phyloP scores from a whole-genome alignment of 306 rosid genomes.

The Glycine tomentella region DNA sequence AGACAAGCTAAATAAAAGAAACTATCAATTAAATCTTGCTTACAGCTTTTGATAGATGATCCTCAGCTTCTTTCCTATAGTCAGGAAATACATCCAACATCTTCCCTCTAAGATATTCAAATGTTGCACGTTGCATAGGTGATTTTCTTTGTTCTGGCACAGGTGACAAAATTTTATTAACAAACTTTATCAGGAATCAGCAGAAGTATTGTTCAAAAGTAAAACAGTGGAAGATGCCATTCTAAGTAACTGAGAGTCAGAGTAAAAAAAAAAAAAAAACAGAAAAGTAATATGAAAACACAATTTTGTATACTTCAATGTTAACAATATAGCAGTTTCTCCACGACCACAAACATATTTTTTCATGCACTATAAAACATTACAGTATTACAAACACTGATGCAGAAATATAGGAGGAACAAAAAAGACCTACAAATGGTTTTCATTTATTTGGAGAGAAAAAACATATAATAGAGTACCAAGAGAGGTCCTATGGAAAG shows the following conservation, averaged over 20 bases:
- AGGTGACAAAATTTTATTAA: constrained; percentile 19
- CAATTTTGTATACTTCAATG: not conserved
- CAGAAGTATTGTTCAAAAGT: constrained; percentile 13
- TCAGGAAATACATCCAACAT: constrained; percentile 83
- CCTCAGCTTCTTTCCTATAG: constrained; percentile 88
- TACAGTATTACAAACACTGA: too few relatives aligned
- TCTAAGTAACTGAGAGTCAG: not conserved
- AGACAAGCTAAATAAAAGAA: constrained; percentile 30
- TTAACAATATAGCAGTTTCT: not conserved
- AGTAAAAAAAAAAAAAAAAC: constrained; percentile 4
- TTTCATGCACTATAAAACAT: too few relatives aligned
- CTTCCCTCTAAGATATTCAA: constrained; percentile 89
- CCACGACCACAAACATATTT: too few relatives aligned
- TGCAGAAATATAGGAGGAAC: too few relatives aligned
- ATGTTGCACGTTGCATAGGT: constrained; percentile 71
- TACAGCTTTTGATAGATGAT: constrained; percentile 94
- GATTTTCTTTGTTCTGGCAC: constrained; percentile 72
- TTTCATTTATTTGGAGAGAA: too few relatives aligned
- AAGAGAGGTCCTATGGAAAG: too few relatives aligned
- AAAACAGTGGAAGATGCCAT: constrained; percentile 1
- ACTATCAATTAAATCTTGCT: constrained; percentile 44
- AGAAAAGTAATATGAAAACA: constrained; percentile 8
- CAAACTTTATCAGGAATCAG: constrained; percentile 7
- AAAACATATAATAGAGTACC: too few relatives aligned
- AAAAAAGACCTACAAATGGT: too few relatives aligned